A percentile compares a stretch with the other conserved stretches of the same genome.
Conservation (phyloP, 257 asterid species). For the Nicotiana sylvestris region DNA sequence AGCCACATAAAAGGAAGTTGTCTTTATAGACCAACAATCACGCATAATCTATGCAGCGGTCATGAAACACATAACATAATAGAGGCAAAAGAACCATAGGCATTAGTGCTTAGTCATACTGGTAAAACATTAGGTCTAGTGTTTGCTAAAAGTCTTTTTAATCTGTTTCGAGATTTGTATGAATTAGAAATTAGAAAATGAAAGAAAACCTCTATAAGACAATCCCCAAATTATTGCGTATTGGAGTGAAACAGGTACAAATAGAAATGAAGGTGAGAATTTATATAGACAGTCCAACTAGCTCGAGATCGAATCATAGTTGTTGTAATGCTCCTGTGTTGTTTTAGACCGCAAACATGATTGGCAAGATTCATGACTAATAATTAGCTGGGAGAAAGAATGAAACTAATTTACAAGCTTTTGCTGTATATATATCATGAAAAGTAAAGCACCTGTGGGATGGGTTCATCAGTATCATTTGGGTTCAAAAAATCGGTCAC, state of each 20-base stretch:
- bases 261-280: background rate
- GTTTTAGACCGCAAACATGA: background rate
- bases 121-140: background rate
- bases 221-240: background rate
- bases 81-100: background rate
- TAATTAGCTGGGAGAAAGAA: background rate
- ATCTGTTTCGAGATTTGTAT: background rate
- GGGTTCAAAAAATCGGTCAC: conserved; percentile 82
- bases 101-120: background rate
- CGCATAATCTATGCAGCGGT: background rate
- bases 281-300: background rate
- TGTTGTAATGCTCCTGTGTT: background rate
- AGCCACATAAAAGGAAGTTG: background rate
- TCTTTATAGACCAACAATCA: background rate
- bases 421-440: background rate
- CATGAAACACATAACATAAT: background rate
- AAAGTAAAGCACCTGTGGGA: conserved; percentile 62
- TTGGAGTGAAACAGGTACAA: background rate
- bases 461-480: conserved; percentile 66
- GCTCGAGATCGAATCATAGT: background rate
- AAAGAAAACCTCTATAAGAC: background rate
- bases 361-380: background rate
- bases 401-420: background rate
- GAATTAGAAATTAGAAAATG: background rate
- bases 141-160: background rate